Conservation (phyloP, 1,284 basidiomycete genomes). For the Pseudozyma hubeiensis region DNA sequence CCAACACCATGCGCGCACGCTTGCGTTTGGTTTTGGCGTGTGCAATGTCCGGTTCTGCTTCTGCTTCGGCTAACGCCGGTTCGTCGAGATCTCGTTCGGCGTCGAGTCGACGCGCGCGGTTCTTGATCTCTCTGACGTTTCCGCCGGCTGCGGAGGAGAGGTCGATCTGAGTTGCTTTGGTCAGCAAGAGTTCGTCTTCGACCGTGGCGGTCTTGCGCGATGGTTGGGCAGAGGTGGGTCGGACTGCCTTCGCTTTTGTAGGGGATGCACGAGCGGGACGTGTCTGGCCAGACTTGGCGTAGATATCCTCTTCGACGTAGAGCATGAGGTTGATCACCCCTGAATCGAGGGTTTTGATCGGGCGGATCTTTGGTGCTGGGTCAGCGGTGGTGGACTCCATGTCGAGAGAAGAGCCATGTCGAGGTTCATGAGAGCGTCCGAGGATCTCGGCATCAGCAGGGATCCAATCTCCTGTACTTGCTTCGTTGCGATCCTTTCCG, state of each 20-base stretch:
- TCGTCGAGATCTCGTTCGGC: slow-evolving; percentile 46
- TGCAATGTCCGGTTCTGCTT: slow-evolving; percentile 29
- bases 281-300: slow-evolving; percentile 26
- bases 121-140: slow-evolving; percentile 33
- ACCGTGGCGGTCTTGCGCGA: not conserved
- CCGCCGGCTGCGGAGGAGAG: slow-evolving; percentile 10
- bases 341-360: slow-evolving; percentile 49
- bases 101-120: slow-evolving; percentile 32
- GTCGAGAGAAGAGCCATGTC: not conserved
- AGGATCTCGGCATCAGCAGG: slow-evolving; percentile 36
- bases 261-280: not conserved
- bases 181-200: slow-evolving; percentile 27
- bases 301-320: slow-evolving; percentile 50
- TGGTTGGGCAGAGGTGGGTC: slow-evolving; percentile 30
- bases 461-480: slow-evolving; percentile 45
- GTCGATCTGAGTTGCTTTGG: slow-evolving; percentile 41
- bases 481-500: slow-evolving; percentile 24
- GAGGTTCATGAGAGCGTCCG: slow-evolving; percentile 13
- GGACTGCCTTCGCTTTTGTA: not conserved
- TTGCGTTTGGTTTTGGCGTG: slow-evolving; percentile 43
- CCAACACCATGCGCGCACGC: slow-evolving; percentile 42
- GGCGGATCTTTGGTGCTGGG: slow-evolving; percentile 33
- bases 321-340: slow-evolving; percentile 53
- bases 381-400: not conserved
- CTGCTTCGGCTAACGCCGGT: slow-evolving; percentile 30